Evolutionary conservation across 2,329 filamentous ascomycete genomes (phyloP), one percentile per base, ranked within the genome.

Genomic region (Leptosphaerulina australis): DNA sequence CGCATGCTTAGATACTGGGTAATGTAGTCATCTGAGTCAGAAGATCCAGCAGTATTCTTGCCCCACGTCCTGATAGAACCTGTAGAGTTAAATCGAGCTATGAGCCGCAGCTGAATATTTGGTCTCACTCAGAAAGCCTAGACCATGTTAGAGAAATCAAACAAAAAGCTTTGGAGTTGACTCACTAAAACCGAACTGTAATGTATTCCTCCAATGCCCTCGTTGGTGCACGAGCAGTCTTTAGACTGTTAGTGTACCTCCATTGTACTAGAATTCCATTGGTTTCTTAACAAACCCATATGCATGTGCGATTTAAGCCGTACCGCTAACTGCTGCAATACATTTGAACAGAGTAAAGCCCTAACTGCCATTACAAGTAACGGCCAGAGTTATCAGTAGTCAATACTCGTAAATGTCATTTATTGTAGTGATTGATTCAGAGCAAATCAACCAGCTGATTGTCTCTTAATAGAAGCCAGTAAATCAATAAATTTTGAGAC

Each of bases 11-110:
- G 59, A 0, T 76, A 79, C 3, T 78, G 79, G 11, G 77, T 69
- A 11, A 66, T 80, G 65, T 74, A 76, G 29, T 76, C 75, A 43
- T 76, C 76, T 31, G 75, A 76, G 28, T 79, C 67, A 11, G 53
- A 37, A 2, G 58, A 54, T 4, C 71, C 71, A 28, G 71, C 65
- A 3, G 76, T 73, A 29, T 70, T 76, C 55, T 80, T 71, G 24
- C 76, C 81, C 67, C 77, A 77, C 76, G 63, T 77, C 77, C 69
- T 83, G 72, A 61, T 83, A 80, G 56, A 84, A 56, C 75, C 83
- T 84, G 77, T 84, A 84, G 79, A 81, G 84, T 40, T 70, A 68
- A 14, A 76, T 71, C 43, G 76, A 75, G 33, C 77, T 75, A 53
- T 78, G 77, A 21, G 81, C 81, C 55, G 79, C 77, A 60, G 79